Evolutionary conservation across 129 eudicot genomes (phyloP).

Genomic region (Dittrichia graveolens): DNA sequence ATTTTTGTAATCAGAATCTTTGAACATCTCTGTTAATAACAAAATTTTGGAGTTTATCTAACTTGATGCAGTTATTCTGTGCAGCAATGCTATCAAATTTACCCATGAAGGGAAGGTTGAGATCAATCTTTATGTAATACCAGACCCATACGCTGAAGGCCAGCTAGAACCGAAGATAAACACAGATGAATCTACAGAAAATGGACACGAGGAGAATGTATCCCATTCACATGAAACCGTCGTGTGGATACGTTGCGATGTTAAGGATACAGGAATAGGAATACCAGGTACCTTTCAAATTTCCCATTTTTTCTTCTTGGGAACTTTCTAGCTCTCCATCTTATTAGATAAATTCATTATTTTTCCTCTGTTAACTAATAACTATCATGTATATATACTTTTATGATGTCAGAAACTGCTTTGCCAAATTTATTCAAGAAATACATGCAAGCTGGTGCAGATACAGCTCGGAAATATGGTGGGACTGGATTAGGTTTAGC

Average conservation of each 20-base stretch:
- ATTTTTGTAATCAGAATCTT: neutral
- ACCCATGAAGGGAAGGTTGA: conserved; percentile 94
- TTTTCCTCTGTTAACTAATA: neutral
- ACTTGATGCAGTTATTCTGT: conserved; percentile 5
- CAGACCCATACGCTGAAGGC: conserved; percentile 47
- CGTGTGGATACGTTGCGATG: conserved; percentile 95
- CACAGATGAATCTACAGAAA: conserved; percentile 30
- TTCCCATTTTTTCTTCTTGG: neutral
- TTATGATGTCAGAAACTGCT: conserved; percentile 58
- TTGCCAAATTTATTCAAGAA: conserved; percentile 83
- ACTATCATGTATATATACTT: neutral
- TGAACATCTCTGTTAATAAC: neutral
- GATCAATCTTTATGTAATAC: conserved; percentile 67
- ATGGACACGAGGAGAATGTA: conserved; percentile 43
- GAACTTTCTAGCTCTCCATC: neutral
- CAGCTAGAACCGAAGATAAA: conserved; percentile 36
- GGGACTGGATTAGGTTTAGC: conserved; percentile 98
- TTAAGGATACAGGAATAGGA: conserved; percentile 94
- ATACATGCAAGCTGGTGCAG: conserved; percentile 97
- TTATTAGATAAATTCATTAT: neutral
- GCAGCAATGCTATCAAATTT: conserved; percentile 94
- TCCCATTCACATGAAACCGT: conserved; percentile 46
- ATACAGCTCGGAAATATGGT: conserved; percentile 95
- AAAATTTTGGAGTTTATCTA: conserved; percentile 2
- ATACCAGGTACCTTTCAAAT: conserved; percentile 70